These are phyloP conservation scores for Aaosphaeria pasadenensis DNA, from an alignment of 2,329 filamentous ascomycete genomes.

Conservation along the genomic window DNA sequence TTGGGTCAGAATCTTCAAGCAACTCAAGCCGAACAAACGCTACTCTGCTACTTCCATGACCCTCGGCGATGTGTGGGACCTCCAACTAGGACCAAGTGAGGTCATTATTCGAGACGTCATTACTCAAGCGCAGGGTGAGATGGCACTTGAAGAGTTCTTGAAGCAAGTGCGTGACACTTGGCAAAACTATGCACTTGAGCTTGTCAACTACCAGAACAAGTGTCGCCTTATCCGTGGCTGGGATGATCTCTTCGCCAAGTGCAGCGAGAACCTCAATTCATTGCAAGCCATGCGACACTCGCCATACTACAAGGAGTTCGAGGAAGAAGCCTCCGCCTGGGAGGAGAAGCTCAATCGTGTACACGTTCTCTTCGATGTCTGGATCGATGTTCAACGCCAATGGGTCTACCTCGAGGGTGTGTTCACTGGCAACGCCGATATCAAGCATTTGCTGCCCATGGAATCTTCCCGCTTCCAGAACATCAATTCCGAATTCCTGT, in stretches of 20 bases:
- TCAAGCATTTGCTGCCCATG: constrained; percentile 94
- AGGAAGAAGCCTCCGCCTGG: constrained; percentile 94
- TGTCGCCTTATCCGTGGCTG: constrained; percentile 95
- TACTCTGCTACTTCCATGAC: constrained; percentile 95
- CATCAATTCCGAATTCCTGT: constrained; percentile 97
- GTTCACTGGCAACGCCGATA: constrained; percentile 97
- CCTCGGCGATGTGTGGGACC: constrained; percentile 97
- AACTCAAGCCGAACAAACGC: constrained; percentile 84
- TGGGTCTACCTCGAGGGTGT: constrained; percentile 99
- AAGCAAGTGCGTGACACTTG: constrained; percentile 95
- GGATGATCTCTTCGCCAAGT: constrained; percentile 98
- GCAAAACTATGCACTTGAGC: constrained; percentile 90
- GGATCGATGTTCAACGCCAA: constrained; percentile 99
- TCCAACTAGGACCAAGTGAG: constrained; percentile 86
- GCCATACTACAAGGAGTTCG: constrained; percentile 98
- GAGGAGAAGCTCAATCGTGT: constrained; percentile 98
- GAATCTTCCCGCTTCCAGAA: constrained; percentile 97
- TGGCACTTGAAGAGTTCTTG: constrained; percentile 96
- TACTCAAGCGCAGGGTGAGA: constrained; percentile 92
- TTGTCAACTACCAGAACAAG: constrained; percentile 97
- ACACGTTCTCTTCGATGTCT: constrained; percentile 96
- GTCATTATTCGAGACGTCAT: constrained; percentile 89
- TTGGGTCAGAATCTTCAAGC: constrained; percentile 98
- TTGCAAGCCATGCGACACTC: constrained; percentile 98
- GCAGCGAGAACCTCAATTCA: constrained; percentile 96